These are phyloP conservation scores for Wickerhamiella australiensis DNA, from an alignment of 805 yeast genomes.

Conservation along the genomic window DNA sequence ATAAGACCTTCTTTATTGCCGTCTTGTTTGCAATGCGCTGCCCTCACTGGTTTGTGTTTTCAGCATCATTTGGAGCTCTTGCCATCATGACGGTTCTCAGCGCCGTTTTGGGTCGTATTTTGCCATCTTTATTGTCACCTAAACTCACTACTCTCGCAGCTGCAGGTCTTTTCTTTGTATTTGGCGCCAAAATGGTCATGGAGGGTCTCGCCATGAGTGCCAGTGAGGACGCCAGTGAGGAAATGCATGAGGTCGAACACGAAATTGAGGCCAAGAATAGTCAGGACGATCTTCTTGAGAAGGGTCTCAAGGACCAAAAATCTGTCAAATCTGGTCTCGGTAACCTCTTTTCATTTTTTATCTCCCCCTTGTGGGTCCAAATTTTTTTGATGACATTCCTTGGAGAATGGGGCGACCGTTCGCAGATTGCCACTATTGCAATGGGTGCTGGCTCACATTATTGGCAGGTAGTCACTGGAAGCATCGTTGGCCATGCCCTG, in stretches of 20 bases:
- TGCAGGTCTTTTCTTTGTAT: slow-evolving; percentile 45
- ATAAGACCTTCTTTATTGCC: slow-evolving; percentile 91
- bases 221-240: slow-evolving; percentile 69
- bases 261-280: slow-evolving; percentile 62
- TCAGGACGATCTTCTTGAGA: slow-evolving; percentile 28
- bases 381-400: slow-evolving; percentile 90
- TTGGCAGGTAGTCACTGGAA: slow-evolving; percentile 81
- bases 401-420: slow-evolving; percentile 99
- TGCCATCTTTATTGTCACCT: slow-evolving; percentile 73
- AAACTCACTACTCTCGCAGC: slow-evolving; percentile 73
- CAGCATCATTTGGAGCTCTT: slow-evolving; percentile 75
- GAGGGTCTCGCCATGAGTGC: slow-evolving; percentile 76
- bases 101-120: slow-evolving; percentile 82
- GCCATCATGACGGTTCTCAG: slow-evolving; percentile 84
- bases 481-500: slow-evolving; percentile 73
- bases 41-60: slow-evolving; percentile 70
- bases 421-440: slow-evolving; percentile 95
- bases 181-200: slow-evolving; percentile 35
- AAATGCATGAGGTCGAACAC: slow-evolving; percentile 91
- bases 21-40: slow-evolving; percentile 97
- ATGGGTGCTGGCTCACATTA: slow-evolving; percentile 96
- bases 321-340: slow-evolving; percentile 31
- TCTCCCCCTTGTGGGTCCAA: slow-evolving; percentile 88
- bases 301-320: slow-evolving; percentile 28
- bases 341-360: slow-evolving; percentile 47